These are phyloP conservation scores for Myochromella boudieri DNA, from an alignment of 768 basidiomycete genomes.

Conservation along the genomic window DNA sequence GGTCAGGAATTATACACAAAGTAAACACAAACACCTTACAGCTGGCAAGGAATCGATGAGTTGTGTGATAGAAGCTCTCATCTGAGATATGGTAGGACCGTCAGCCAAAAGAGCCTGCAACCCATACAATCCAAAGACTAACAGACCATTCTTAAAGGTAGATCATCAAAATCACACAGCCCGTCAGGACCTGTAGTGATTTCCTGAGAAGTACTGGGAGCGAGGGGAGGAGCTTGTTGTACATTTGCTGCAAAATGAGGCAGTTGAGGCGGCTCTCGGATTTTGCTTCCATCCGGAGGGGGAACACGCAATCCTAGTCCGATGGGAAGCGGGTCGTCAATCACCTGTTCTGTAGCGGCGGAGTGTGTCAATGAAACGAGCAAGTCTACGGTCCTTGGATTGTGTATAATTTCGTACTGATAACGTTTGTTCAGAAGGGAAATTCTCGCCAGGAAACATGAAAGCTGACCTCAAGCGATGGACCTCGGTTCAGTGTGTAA, in stretches of 20 bases:
- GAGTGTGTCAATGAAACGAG: conserved; percentile 63
- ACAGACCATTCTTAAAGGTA: conserved; percentile 36
- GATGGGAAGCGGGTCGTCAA: conserved; percentile 59
- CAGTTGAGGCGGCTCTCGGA: background rate
- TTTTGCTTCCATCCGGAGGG: conserved; percentile 24
- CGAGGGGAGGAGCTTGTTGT: background rate
- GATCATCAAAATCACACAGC: conserved; percentile 52
- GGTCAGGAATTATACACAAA: background rate
- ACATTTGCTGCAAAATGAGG: background rate
- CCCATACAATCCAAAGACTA: background rate
- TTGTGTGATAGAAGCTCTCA: conserved; percentile 42
- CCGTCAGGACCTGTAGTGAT: conserved; percentile 29
- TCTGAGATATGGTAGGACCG: conserved; percentile 28
- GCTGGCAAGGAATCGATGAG: conserved; percentile 50
- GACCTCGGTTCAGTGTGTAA: conserved; percentile 61
- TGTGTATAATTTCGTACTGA: conserved; percentile 70
- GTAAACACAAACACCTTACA: conserved; percentile 26
- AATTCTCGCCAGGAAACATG: background rate
- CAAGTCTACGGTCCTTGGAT: conserved; percentile 64
- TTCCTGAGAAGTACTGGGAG: background rate
- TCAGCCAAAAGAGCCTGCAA: background rate
- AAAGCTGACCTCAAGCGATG: conserved; percentile 59
- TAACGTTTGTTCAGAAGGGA: background rate
- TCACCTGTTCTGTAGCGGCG: conserved; percentile 49
- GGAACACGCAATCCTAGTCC: conserved; percentile 62